Evolutionary conservation across 495 filamentous ascomycete genomes (phyloP).

Genomic region (Poronia punctata): DNA sequence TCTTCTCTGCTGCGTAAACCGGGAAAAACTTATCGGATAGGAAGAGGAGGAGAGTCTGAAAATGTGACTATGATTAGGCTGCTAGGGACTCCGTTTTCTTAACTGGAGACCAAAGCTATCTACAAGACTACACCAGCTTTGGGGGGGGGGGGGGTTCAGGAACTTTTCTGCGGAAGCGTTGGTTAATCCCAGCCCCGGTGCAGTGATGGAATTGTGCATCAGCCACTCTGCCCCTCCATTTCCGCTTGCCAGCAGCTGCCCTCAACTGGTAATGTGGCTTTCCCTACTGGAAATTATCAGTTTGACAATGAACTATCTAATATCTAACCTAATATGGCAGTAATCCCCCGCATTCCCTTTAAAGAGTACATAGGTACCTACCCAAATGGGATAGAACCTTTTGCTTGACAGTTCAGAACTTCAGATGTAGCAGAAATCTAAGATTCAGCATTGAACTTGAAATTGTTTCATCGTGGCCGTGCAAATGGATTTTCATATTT

Average conservation of each 20-base stretch:
- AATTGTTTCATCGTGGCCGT: too few species aligned
- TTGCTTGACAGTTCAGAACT: too few species aligned
- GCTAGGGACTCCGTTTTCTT: slow-evolving; percentile 15
- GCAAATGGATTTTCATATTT: too few species aligned
- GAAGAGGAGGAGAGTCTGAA: background rate
- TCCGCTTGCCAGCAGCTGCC: background rate
- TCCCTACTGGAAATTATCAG: too few species aligned
- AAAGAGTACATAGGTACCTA: too few species aligned
- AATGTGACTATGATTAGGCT: slow-evolving; percentile 9
- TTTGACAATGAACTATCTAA: too few species aligned
- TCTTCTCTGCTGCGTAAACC: background rate
- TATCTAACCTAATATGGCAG: too few species aligned
- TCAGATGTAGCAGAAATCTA: too few species aligned
- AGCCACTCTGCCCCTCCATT: slow-evolving; percentile 15
- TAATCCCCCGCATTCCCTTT: too few species aligned
- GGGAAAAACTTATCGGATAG: background rate
- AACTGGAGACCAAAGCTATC: slow-evolving; percentile 13
- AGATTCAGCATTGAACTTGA: too few species aligned
- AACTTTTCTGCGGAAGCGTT: slow-evolving; percentile 27
- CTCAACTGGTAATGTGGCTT: too few species aligned
- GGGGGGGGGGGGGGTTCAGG: slow-evolving; percentile 4
- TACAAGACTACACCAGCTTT: slow-evolving; percentile 3
- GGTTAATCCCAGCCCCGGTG: slow-evolving; percentile 15
- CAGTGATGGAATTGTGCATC: slow-evolving; percentile 11
- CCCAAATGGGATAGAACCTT: too few species aligned